Base-by-base conservation (phyloP, 1,284 basidiomycete species). In the Ceratobasidium sp. region DNA sequence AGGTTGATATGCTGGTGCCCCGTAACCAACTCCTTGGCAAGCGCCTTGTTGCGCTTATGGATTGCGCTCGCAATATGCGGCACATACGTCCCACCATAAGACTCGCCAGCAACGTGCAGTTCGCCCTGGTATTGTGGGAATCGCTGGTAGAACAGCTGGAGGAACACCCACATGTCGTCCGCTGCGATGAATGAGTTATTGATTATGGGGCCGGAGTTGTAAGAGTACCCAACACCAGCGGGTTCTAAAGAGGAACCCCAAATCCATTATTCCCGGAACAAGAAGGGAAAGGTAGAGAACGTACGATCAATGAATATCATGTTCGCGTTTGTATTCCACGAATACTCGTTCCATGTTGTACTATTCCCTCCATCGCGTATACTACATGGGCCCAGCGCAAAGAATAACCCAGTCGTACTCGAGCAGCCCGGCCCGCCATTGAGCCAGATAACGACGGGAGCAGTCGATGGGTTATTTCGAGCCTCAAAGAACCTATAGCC, bases 221-320 rank as follows among this genome's bases (percentile, higher is more conserved):
- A 89, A 41, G 87, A 88, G 84, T 86, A 89, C 80, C 88, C 88
- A 46, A 89, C 88, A 50, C 87, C 85, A 79, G 87, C 83, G 35
- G 87, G 87, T 81, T 87, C 69, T 71, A 62, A 7, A 20, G 20
- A 14, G 20, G 16, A 23, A 44, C 6, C 16, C 12, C 44, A 18
- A 46, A 23, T 5, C 20, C 5, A 16, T 27, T 12, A 33, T 27
- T 30, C 33, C 16, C 3, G 16, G 12, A n/a, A 48, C 33, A 23
- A 1, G 27, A 48, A 27, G 12, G 66, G 66, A 54, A 38, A 54
- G 44, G 16, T 14, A 18, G 4, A 27, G 35, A 12, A 27, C 69
- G n/a, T 46, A 71, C 69, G 83, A 81, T 87, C 86, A 71, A 87
- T 83, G 84, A 87, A 87, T 41, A 85, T 82, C 79, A 86, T 82